Conservation (phyloP, 257 asterid species). For the Galeopsis tetrahit region DNA sequence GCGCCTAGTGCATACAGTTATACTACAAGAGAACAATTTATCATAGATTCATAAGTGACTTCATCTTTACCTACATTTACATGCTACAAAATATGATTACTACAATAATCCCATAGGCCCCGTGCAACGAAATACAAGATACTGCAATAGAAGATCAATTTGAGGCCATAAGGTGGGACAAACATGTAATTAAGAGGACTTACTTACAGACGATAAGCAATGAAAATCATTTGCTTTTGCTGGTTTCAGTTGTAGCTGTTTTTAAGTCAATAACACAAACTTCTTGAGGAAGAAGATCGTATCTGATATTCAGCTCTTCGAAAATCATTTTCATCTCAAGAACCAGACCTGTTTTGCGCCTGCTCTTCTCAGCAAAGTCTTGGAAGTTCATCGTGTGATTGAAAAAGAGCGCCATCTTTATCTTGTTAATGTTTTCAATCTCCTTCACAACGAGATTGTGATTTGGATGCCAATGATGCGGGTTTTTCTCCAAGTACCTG, state of each 20-base stretch:
- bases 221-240: constrained; percentile 39
- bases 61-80: not conserved
- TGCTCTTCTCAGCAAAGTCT: constrained; percentile 66
- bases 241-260: constrained; percentile 36
- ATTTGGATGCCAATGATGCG: constrained; percentile 80
- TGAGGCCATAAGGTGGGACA: not conserved
- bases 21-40: not conserved
- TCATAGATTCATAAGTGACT: not conserved
- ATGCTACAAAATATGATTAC: not conserved
- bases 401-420: constrained; percentile 76
- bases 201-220: not conserved
- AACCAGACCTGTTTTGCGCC: constrained; percentile 67
- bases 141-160: not conserved
- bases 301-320: constrained; percentile 75
- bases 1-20: no score
- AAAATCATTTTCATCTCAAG: constrained; percentile 81
- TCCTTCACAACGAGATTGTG: constrained; percentile 89
- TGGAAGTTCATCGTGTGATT: constrained; percentile 97
- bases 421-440: constrained; percentile 87
- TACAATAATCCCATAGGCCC: not conserved
- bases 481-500: constrained; percentile 82
- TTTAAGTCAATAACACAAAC: constrained; percentile 60
- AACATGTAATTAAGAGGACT: not conserved
- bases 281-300: constrained; percentile 88
- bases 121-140: not conserved